These are phyloP conservation scores for Malus hybrid DNA, from an alignment of 331 rosid genomes.

Conservation along the genomic window DNA sequence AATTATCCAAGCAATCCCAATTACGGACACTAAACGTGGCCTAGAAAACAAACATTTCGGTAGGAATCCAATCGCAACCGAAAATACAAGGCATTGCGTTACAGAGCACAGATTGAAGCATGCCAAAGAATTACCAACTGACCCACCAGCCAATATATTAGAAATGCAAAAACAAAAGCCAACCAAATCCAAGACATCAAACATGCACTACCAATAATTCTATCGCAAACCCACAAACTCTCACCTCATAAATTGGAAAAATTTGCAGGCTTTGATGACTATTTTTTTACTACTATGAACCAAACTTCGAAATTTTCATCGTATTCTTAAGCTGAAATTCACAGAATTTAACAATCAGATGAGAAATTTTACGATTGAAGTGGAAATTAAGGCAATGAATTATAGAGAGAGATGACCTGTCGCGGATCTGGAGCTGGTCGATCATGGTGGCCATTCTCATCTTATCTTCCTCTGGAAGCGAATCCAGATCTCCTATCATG, in stretches of 20 bases:
- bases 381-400: neutral
- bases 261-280: neutral
- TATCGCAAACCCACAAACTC: neutral
- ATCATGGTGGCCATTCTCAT: constrained; percentile 71
- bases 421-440: constrained; percentile 87
- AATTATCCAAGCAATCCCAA: too few relatives aligned
- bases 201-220: neutral
- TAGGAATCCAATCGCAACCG: neutral
- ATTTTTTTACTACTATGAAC: too few relatives aligned
- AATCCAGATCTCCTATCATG: constrained; percentile 68
- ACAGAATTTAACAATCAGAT: neutral
- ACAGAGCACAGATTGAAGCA: neutral
- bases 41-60: too few relatives aligned
- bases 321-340: neutral
- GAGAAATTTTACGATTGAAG: neutral
- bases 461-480: constrained; percentile 63
- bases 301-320: neutral
- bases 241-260: too few relatives aligned
- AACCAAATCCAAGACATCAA: neutral
- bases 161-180: neutral
- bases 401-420: constrained; percentile 36
- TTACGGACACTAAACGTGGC: too few relatives aligned
- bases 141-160: neutral
- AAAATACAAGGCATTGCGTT: neutral
- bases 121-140: too few relatives aligned